A percentile compares a stretch with the other conserved stretches of the same genome.
Conservation (phyloP, 805 yeast genomes). For the Spathaspora arborariae region DNA sequence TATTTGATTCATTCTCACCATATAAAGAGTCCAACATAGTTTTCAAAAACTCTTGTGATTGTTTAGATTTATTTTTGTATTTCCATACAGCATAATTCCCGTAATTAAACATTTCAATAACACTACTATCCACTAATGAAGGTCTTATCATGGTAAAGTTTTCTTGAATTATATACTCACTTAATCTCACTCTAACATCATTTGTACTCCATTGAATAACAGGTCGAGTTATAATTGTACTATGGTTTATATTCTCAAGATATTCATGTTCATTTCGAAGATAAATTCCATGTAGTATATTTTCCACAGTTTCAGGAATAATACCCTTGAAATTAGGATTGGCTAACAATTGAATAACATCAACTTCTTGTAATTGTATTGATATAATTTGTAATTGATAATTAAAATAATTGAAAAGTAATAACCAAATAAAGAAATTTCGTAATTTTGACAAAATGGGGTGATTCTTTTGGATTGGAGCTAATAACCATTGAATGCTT, state of each 20-base stretch:
- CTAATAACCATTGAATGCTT: slow-evolving; percentile 3
- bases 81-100: neutral
- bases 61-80: neutral
- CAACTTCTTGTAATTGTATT: slow-evolving; percentile 3
- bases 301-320: slow-evolving; percentile 4
- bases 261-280: slow-evolving; percentile 17
- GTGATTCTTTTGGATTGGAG: neutral
- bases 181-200: neutral
- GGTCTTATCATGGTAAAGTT: neutral
- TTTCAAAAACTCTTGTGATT: neutral
- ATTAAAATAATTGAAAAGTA: slow-evolving; percentile 4
- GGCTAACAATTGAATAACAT: slow-evolving; percentile 5
- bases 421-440: slow-evolving; percentile 2
- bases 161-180: neutral
- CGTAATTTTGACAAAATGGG: neutral
- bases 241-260: slow-evolving; percentile 9
- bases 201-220: slow-evolving; percentile 4
- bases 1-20: neutral
- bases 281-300: slow-evolving; percentile 14
- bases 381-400: neutral
- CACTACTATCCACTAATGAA: neutral
- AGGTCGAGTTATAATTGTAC: slow-evolving; percentile 19
- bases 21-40: neutral
- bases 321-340: neutral
- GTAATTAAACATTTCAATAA: neutral